These are phyloP conservation scores for Candida pseudoviswanathii DNA, from an alignment of 1,139 yeast species.

Conservation along the genomic window DNA sequence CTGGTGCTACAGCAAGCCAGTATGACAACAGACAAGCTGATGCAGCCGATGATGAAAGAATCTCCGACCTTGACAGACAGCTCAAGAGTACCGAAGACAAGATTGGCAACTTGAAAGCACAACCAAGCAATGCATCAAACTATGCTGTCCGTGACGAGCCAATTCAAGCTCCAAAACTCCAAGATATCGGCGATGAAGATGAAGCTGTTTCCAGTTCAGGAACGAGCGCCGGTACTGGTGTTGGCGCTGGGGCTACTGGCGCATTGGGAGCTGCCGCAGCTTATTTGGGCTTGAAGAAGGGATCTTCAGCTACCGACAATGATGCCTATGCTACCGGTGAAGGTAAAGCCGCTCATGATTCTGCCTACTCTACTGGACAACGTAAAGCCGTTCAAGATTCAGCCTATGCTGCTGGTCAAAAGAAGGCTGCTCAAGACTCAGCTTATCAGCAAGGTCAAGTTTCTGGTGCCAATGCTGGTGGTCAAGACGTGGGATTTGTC, in stretches of 20 bases:
- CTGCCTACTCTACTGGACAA: neutral
- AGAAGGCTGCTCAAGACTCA: neutral
- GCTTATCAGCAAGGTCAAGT: conserved; percentile 3
- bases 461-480: conserved; percentile 1
- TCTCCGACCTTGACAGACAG: conserved; percentile 15
- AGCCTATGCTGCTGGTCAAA: neutral
- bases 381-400: conserved; percentile 4
- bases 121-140: conserved; percentile 19
- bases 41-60: conserved; percentile 9
- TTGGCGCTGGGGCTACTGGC: conserved; percentile 15
- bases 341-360: neutral
- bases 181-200: conserved; percentile 12
- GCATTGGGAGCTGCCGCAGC: conserved; percentile 17
- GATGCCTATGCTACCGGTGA: neutral
- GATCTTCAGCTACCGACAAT: neutral
- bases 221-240: conserved; percentile 11
- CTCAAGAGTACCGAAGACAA: conserved; percentile 13
- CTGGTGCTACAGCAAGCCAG: conserved; percentile 1
- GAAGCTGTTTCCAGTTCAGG: conserved; percentile 5
- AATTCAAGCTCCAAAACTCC: conserved; percentile 15
- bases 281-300: conserved; percentile 12
- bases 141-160: conserved; percentile 22
- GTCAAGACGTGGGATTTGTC: no score
- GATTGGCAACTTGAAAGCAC: conserved; percentile 11
- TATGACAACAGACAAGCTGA: conserved; percentile 5